phyloP scores from a whole-genome alignment of 768 basidiomycete genomes.

The Boletus tylopilopsis region DNA sequence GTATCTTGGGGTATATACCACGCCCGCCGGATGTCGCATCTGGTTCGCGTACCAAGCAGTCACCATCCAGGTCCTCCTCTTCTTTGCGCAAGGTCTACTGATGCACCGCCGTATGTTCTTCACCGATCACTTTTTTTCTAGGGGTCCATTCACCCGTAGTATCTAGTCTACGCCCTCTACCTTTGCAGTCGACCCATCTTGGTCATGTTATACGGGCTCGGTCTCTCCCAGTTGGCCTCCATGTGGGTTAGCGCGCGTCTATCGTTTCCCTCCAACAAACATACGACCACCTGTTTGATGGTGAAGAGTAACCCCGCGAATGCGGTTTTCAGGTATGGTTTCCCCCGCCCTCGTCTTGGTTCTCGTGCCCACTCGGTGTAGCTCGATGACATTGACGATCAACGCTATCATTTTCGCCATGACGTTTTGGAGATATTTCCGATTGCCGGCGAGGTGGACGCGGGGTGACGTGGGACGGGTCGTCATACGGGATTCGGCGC shows the following conservation, averaged over 20 bases:
- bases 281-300: conserved; percentile 18
- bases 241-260: conserved; percentile 17
- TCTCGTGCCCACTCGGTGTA: background rate
- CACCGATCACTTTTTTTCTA: background rate
- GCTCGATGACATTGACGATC: conserved; percentile 19
- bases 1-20: conserved; percentile 4
- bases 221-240: conserved; percentile 7
- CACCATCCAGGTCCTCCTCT: conserved; percentile 12
- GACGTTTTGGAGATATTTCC: conserved; percentile 17
- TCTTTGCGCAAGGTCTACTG: conserved; percentile 8
- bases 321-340: conserved; percentile 19
- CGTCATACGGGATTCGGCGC: conserved; percentile 17
- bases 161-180: conserved; percentile 19
- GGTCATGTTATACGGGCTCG: conserved; percentile 7
- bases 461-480: background rate
- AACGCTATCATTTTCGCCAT: conserved; percentile 13
- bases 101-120: conserved; percentile 19
- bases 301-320: conserved; percentile 8
- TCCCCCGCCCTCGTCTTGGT: too few relatives aligned
- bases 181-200: conserved; percentile 3
- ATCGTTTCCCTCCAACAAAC: conserved; percentile 3
- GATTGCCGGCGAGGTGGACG: conserved; percentile 10
- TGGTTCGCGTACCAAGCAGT: conserved; percentile 20
- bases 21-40: conserved; percentile 4
- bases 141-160: background rate